Conservation (phyloP, 768 basidiomycete genomes). For the Tulasnella sp. region DNA sequence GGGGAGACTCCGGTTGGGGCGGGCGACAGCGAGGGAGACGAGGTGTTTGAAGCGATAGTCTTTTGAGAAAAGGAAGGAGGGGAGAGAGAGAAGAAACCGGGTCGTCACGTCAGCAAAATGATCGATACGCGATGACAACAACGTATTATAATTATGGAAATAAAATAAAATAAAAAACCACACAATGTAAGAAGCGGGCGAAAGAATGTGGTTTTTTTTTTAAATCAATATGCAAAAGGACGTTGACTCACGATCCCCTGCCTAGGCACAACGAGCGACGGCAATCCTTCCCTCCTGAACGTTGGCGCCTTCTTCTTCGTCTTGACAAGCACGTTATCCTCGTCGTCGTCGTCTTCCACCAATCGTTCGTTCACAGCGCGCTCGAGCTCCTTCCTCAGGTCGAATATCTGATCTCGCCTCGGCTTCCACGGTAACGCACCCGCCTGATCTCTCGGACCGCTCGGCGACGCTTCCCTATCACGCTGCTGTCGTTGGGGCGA, state of each 20-base stretch:
- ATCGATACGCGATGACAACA: no score
- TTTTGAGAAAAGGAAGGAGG: background rate
- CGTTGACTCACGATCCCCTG: background rate
- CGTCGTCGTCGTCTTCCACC: background rate
- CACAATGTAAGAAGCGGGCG: background rate
- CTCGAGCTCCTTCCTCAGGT: constrained; percentile 6
- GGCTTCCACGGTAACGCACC: no score
- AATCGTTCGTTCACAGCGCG: constrained; percentile 3
- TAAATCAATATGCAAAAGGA: no score
- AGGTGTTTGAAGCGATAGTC: background rate
- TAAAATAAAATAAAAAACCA: background rate
- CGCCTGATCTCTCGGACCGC: no score
- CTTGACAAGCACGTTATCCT: background rate
- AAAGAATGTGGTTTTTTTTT: no score
- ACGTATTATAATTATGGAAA: no score
- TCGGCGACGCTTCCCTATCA: no score
- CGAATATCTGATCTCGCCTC: background rate
- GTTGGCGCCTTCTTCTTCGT: background rate
- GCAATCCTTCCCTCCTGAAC: constrained; percentile 3
- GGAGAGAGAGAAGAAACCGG: background rate
- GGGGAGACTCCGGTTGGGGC: background rate
- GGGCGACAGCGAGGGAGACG: constrained; percentile 4
- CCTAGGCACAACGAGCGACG: background rate
- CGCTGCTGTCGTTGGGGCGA: no score
- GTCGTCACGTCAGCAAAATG: no score